Percentiles rank a stretch among this genome's conserved stretches.
Conservation (phyloP, 139 green algal species). For the Picochlorum costavermella region DNA sequence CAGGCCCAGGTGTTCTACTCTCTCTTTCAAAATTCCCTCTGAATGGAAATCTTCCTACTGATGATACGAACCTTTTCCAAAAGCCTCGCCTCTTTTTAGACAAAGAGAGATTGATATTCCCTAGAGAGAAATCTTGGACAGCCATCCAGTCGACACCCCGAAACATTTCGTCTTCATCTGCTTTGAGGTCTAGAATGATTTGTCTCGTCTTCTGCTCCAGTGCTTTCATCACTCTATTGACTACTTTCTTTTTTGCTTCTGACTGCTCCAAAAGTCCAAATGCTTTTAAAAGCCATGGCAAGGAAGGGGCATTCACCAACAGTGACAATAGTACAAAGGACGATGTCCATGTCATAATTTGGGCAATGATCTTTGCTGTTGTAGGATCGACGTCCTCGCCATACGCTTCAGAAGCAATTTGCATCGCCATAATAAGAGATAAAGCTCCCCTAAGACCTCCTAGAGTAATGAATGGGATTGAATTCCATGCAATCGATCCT, state of each 20-base stretch:
- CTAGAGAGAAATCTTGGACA: neutral
- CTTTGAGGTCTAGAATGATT: neutral
- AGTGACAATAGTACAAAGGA: conserved; percentile 77
- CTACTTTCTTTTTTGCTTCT: neutral
- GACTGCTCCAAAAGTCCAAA: neutral
- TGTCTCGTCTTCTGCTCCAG: neutral
- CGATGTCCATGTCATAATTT: conserved; percentile 62
- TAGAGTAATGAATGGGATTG: conserved; percentile 53
- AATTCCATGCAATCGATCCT: conserved; percentile 29
- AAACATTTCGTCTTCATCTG: conserved; percentile 1
- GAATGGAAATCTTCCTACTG: too few relatives aligned
- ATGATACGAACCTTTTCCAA: neutral
- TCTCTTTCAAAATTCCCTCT: too few relatives aligned
- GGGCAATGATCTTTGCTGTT: conserved; percentile 20
- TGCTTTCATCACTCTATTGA: neutral
- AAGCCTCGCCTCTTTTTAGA: neutral
- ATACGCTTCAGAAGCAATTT: conserved; percentile 53
- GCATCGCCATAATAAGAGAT: conserved; percentile 56
- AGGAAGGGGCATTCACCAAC: conserved; percentile 60
- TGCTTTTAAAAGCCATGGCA: conserved; percentile 1
- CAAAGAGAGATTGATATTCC: neutral
- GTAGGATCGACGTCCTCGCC: neutral
- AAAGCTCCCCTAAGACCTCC: conserved; percentile 64
- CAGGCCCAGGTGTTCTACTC: too few relatives aligned
- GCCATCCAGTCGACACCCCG: neutral